Percentiles rank a stretch among this genome's conserved stretches.
phyloP scores from a whole-genome alignment of 495 filamentous ascomycete genomes.

The Alectoria sarmentosa region DNA sequence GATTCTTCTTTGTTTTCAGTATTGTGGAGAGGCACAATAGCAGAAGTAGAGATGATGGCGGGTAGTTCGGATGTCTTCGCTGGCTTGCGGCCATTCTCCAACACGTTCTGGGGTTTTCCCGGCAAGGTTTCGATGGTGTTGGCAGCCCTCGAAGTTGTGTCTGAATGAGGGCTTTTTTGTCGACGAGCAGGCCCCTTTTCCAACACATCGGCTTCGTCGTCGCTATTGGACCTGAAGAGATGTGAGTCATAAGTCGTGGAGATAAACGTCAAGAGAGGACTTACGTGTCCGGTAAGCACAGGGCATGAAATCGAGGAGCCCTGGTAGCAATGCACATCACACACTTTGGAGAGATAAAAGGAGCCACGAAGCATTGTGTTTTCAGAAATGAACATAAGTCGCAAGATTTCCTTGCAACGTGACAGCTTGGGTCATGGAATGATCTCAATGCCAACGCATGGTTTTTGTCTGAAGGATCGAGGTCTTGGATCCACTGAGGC shows the following conservation, averaged over 20 bases:
- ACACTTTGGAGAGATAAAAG: not conserved
- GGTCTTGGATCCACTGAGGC: not conserved
- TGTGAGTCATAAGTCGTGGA: not conserved
- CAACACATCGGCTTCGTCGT: not conserved
- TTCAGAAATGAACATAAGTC: not conserved
- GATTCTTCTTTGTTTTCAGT: not conserved
- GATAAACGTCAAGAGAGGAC: not conserved
- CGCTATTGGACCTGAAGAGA: not conserved
- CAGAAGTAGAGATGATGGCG: not conserved
- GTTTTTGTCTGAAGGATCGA: not conserved
- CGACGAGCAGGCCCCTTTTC: not conserved
- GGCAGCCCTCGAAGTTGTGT: not conserved
- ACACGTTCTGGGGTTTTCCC: not conserved
- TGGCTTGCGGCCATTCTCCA: not conserved
- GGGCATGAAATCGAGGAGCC: no score
- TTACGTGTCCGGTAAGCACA: not conserved
- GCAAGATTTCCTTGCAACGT: not conserved
- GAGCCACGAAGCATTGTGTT: not conserved
- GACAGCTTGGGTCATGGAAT: not conserved
- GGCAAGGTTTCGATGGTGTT: not conserved
- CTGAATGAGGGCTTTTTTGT: not conserved
- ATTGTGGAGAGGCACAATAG: not conserved
- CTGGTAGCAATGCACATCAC: not conserved
- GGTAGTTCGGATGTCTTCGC: not conserved
- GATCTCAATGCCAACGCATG: not conserved